Evolutionary conservation across 1,139 yeast genomes (phyloP).

Genomic region (Magnusiomyces ingens): DNA sequence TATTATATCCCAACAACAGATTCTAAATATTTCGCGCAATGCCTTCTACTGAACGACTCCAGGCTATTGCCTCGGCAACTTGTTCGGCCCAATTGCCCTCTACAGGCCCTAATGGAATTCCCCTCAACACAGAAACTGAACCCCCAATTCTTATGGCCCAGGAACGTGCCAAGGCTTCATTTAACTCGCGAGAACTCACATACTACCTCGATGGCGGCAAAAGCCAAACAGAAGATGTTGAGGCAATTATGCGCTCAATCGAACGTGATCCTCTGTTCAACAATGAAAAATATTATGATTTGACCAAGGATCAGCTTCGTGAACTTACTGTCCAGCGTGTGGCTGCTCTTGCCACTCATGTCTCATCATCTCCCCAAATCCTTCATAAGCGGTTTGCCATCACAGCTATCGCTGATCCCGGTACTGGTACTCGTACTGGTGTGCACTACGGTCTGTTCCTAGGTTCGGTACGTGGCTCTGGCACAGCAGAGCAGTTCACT

Average conservation of each 20-base stretch:
- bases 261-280: conserved; percentile 53
- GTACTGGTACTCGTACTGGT: conserved; percentile 59
- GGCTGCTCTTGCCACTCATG: conserved; percentile 40
- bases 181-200: conserved; percentile 42
- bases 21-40: background rate
- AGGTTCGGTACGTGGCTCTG: conserved; percentile 65
- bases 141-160: conserved; percentile 36
- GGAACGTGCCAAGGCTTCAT: conserved; percentile 44
- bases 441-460: conserved; percentile 68
- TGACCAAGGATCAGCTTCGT: conserved; percentile 44
- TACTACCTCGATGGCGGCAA: conserved; percentile 52
- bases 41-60: conserved; percentile 5
- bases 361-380: conserved; percentile 43
- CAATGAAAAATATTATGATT: conserved; percentile 47
- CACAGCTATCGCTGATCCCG: conserved; percentile 47
- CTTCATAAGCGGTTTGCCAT: conserved; percentile 38
- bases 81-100: conserved; percentile 6
- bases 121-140: conserved; percentile 30
- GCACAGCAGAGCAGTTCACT: conserved; percentile 50
- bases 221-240: conserved; percentile 40
- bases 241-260: conserved; percentile 41
- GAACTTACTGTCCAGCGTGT: conserved; percentile 48
- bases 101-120: conserved; percentile 22
- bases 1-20: background rate
- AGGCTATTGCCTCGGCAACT: conserved; percentile 4